Percentiles rank a stretch among this genome's conserved stretches.
Evolutionary conservation across 768 basidiomycete genomes (phyloP).

Genomic region (Podaxis sp.): DNA sequence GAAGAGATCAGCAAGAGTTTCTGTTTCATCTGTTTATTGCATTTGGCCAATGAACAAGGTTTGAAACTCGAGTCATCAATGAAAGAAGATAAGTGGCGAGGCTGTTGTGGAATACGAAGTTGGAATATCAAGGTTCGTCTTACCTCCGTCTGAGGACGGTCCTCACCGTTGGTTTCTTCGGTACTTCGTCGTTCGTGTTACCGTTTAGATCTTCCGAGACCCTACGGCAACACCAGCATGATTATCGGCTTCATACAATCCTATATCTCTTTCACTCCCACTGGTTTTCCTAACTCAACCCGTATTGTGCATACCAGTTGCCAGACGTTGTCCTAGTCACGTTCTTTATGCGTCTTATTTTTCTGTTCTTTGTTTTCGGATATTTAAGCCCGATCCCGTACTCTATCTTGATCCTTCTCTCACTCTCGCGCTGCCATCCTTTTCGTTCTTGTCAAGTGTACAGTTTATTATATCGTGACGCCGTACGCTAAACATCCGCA

Average conservation of each 20-base stretch:
- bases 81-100: conserved; percentile 29
- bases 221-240: conserved; percentile 35
- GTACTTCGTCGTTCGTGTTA: background rate
- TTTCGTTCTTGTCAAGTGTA: conserved; percentile 2
- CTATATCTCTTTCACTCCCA: background rate
- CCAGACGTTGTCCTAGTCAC: conserved; percentile 12
- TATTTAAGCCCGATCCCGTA: conserved; percentile 5
- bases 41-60: conserved; percentile 95
- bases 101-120: conserved; percentile 35
- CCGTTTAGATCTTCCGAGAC: conserved; percentile 41
- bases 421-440: background rate
- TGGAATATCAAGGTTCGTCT: conserved; percentile 60
- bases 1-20: conserved; percentile 98
- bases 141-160: too few relatives aligned
- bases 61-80: conserved; percentile 35
- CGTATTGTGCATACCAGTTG: background rate
- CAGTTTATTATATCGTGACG: conserved; percentile 12
- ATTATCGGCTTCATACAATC: background rate
- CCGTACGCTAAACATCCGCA: conserved; percentile 16
- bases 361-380: background rate
- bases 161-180: background rate
- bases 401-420: background rate
- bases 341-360: background rate
- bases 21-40: conserved; percentile 97
- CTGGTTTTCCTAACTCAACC: background rate